Percentiles rank a stretch among this genome's conserved stretches.
Evolutionary conservation across 1,284 basidiomycete genomes (phyloP).

Genomic region (Malassezia sympodialis): DNA sequence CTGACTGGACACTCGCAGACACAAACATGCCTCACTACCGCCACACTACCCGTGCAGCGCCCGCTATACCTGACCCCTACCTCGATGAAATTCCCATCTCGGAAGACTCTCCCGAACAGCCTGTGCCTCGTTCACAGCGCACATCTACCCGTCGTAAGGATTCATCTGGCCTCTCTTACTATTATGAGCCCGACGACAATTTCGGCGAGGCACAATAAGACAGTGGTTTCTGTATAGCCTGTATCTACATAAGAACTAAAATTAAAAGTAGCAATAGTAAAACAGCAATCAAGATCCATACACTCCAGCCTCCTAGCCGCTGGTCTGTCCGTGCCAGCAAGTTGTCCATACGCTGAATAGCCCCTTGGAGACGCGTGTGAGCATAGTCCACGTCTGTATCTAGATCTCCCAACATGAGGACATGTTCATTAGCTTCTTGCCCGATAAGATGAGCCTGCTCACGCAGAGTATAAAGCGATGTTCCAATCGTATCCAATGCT

Average conservation of each 20-base stretch:
- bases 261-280: slow-evolving; percentile 9
- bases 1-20: not conserved
- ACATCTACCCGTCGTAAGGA: not conserved
- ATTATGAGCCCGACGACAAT: slow-evolving; percentile 6
- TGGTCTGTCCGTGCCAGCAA: slow-evolving; percentile 36
- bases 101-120: not conserved
- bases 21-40: not conserved
- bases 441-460: slow-evolving; percentile 42
- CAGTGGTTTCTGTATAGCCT: not conserved
- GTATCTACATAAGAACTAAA: slow-evolving; percentile 7
- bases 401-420: slow-evolving; percentile 39
- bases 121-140: not conserved
- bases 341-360: slow-evolving; percentile 41
- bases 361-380: slow-evolving; percentile 29
- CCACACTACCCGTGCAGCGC: not conserved
- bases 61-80: not conserved
- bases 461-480: slow-evolving; percentile 29
- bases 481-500: slow-evolving; percentile 39
- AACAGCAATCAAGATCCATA: slow-evolving; percentile 41
- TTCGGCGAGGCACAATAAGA: not conserved
- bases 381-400: slow-evolving; percentile 38
- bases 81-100: not conserved
- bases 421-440: slow-evolving; percentile 41
- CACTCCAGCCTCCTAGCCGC: slow-evolving; percentile 44
- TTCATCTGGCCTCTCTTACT: slow-evolving; percentile 15